A percentile compares a stretch with the other conserved stretches of the same genome.
These are phyloP conservation scores for Aspergillaceae sp. DNA, from an alignment of 2,329 filamentous ascomycete species.

Conservation along the genomic window DNA sequence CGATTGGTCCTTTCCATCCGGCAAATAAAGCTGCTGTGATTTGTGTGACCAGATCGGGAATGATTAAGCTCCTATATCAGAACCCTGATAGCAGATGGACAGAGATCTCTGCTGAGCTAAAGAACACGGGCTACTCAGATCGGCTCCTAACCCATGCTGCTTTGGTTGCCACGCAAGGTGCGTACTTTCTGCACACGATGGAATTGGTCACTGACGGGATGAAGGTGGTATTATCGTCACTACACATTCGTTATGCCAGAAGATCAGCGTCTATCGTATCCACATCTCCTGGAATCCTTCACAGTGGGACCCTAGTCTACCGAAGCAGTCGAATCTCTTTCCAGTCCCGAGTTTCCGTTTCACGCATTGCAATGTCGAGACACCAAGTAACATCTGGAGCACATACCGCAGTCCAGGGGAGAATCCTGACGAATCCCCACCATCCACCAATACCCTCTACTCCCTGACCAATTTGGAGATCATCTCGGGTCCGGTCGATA, in stretches of 20 bases:
- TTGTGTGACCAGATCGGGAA: conserved; percentile 64
- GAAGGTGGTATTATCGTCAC: conserved; percentile 27
- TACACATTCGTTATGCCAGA: conserved; percentile 50
- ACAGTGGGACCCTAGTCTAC: conserved; percentile 43
- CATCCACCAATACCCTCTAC: conserved; percentile 35
- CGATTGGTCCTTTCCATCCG: conserved; percentile 61
- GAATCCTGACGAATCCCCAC: conserved; percentile 14
- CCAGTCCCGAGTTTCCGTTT: conserved; percentile 32
- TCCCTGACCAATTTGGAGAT: conserved; percentile 68
- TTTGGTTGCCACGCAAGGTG: conserved; percentile 65
- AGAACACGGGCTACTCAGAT: conserved; percentile 62
- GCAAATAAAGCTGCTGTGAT: conserved; percentile 64
- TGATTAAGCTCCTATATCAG: conserved; percentile 67
- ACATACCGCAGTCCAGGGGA: conserved; percentile 15
- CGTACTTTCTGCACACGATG: too few species aligned
- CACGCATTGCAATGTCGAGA: conserved; percentile 30
- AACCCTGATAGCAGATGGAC: conserved; percentile 64
- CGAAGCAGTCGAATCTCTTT: conserved; percentile 22
- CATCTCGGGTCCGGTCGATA: conserved; percentile 57
- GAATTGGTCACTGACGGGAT: conserved; percentile 3
- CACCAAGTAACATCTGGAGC: conserved; percentile 23
- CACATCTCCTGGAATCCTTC: conserved; percentile 64
- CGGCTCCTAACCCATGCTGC: conserved; percentile 74
- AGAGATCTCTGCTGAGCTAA: conserved; percentile 64
- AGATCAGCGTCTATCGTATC: conserved; percentile 66